phyloP scores from a whole-genome alignment of 352 stramenopile species.

The Globisporangium middletonii region DNA sequence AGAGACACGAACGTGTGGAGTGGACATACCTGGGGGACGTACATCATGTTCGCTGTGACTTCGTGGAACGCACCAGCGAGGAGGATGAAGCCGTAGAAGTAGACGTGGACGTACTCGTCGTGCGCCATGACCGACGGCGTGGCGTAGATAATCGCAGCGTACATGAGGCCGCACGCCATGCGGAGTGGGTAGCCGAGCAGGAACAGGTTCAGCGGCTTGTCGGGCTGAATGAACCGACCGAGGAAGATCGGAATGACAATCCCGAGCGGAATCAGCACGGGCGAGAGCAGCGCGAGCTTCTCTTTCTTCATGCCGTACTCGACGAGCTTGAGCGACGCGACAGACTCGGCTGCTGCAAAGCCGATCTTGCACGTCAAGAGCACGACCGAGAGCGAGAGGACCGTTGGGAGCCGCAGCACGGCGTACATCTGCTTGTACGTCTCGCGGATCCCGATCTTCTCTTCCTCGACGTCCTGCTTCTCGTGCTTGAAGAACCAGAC shows the following conservation, averaged over 20 bases:
- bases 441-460: constrained; percentile 79
- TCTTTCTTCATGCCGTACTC: constrained; percentile 92
- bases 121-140: constrained; percentile 75
- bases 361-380: constrained; percentile 90
- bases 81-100: constrained; percentile 80
- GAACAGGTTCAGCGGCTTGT: constrained; percentile 71
- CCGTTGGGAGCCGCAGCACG: constrained; percentile 79
- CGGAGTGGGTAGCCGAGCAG: constrained; percentile 82
- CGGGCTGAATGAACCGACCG: constrained; percentile 60
- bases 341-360: constrained; percentile 89
- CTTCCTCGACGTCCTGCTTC: constrained; percentile 41
- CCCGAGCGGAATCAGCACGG: constrained; percentile 83
- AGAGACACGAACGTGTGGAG: neutral
- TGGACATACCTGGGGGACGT: constrained; percentile 67
- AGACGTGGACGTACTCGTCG: constrained; percentile 61
- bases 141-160: constrained; percentile 76
- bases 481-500: constrained; percentile 93
- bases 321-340: constrained; percentile 90
- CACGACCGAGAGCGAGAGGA: constrained; percentile 83
- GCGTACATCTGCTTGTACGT: constrained; percentile 90
- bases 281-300: constrained; percentile 82
- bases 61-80: constrained; percentile 71
- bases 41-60: constrained; percentile 89
- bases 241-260: constrained; percentile 86
- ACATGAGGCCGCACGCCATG: constrained; percentile 77